phyloP scores from a whole-genome alignment of 352 stramenopile genomes.

The Globisporangium yorkense region DNA sequence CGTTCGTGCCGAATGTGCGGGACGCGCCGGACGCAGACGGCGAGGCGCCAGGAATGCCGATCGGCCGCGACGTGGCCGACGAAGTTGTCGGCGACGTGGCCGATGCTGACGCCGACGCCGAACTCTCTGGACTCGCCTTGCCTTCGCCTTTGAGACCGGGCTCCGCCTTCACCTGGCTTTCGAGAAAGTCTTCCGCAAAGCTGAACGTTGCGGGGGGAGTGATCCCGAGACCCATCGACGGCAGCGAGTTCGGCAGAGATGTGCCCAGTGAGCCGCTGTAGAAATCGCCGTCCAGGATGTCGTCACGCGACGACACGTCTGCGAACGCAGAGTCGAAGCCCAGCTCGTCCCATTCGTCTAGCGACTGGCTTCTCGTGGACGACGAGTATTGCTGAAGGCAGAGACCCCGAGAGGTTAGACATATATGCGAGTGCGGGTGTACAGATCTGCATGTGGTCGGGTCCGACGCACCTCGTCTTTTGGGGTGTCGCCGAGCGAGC shows the following conservation, averaged over 20 bases:
- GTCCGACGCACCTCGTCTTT: slow-evolving; percentile 59
- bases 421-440: too few species aligned
- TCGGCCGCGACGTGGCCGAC: slow-evolving; percentile 67
- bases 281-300: slow-evolving; percentile 79
- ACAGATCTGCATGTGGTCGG: slow-evolving; percentile 1
- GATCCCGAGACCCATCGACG: slow-evolving; percentile 83
- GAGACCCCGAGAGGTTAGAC: background rate
- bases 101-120: slow-evolving; percentile 9
- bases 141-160: slow-evolving; percentile 29
- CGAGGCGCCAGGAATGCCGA: slow-evolving; percentile 70
- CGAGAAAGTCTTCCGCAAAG: slow-evolving; percentile 82
- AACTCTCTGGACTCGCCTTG: slow-evolving; percentile 16
- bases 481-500: slow-evolving; percentile 73
- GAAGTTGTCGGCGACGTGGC: slow-evolving; percentile 17
- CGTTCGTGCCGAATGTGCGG: slow-evolving; percentile 29
- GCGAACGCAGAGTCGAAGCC: slow-evolving; percentile 81
- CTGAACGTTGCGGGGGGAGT: slow-evolving; percentile 78
- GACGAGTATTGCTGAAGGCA: slow-evolving; percentile 37
- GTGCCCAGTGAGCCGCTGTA: slow-evolving; percentile 78
- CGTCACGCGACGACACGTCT: slow-evolving; percentile 54
- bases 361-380: slow-evolving; percentile 55
- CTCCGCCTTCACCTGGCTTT: slow-evolving; percentile 66
- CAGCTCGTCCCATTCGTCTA: slow-evolving; percentile 85
- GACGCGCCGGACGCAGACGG: slow-evolving; percentile 17
- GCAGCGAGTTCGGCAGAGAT: slow-evolving; percentile 81